Evolutionary conservation across 225 moss, liverwort and hornwort genomes (phyloP).

Genomic region (Pseudoscleropodium purum): DNA sequence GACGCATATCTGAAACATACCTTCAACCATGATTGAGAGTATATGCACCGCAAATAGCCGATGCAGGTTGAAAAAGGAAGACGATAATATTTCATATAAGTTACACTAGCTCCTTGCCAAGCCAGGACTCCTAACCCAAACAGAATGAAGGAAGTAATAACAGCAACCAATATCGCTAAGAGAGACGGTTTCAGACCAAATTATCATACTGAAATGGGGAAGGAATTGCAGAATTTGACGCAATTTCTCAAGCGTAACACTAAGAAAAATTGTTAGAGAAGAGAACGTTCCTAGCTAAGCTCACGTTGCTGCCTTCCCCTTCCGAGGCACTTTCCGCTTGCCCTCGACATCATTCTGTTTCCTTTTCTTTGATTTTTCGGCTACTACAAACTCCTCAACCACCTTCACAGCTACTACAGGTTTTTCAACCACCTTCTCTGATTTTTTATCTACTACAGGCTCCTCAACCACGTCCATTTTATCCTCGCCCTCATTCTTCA

Average conservation of each 20-base stretch:
- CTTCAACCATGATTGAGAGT: neutral
- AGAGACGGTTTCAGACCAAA: neutral
- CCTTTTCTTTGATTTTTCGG: constrained; percentile 19
- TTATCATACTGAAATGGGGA: neutral
- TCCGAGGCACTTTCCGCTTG: constrained; percentile 14
- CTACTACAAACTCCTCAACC: neutral
- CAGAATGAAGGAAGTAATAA: neutral
- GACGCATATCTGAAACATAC: neutral
- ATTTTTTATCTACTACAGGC: neutral
- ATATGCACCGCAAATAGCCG: neutral
- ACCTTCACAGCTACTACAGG: neutral
- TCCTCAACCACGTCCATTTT: constrained; percentile 8
- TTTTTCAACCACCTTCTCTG: constrained; percentile 7
- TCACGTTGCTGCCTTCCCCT: neutral
- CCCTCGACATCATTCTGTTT: constrained; percentile 10
- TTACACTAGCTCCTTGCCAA: neutral
- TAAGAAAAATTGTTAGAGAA: constrained; percentile 4
- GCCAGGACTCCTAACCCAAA: neutral
- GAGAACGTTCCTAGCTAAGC: neutral
- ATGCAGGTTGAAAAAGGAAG: neutral
- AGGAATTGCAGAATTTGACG: constrained; percentile 3
- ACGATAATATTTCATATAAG: neutral
- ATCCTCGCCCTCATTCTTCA: neutral
- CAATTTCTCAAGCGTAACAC: neutral
- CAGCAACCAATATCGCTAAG: neutral